Base-by-base conservation (phyloP, 2,329 filamentous ascomycete species). In the Aspergillus sp. region DNA sequence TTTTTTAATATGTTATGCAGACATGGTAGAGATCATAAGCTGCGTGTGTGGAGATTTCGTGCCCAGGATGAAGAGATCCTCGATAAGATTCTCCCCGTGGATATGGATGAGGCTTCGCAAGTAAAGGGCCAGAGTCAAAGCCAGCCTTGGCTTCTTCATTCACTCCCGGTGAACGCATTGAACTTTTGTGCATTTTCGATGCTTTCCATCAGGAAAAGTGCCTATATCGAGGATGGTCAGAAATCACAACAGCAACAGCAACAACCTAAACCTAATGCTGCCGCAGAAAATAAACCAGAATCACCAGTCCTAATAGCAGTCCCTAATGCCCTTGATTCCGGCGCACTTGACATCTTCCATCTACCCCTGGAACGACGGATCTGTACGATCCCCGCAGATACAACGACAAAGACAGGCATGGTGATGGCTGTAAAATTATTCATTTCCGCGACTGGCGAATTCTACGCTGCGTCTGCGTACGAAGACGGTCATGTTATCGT, bases 21-120 rank as follows among this genome's bases (percentile, higher is more conserved):
- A 31, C 90, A 97, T 69, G 91, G 91, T 10, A 81, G 93, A 62
- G 93, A 98, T 62, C 86, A 93, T 62, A 87, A 83, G 59, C 76
- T 97, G 38, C 76, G 86, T 19, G 84, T 95, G 12, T 98, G 93
- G 93, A 84, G 86, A 58, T 62, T 96, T 10, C 69, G 74, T 9
- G 80, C 86, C 43, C 85, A 93, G 57, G 64, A 73, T 19, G 64
- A 71, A 11, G 46, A 51, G 1, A 45, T 58, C 3, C 58, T 95
- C 51, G 86, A 83, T 56, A 83, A 76, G 30, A 71, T 71, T 7
- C 71, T 94, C 9, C 91, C 91, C 0, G 77, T 91, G 29, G 88
- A 94, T 48, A 68, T 70, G 37, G 70, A 62, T 2, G 65, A 63
- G 27, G 68, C 65, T 19, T 19, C 19, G 4, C 19, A 19, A 19